A percentile compares a stretch with the other conserved stretches of the same genome.
Evolutionary conservation across 2,329 filamentous ascomycete species (phyloP).

Genomic region (Apiospora saccharicola): DNA sequence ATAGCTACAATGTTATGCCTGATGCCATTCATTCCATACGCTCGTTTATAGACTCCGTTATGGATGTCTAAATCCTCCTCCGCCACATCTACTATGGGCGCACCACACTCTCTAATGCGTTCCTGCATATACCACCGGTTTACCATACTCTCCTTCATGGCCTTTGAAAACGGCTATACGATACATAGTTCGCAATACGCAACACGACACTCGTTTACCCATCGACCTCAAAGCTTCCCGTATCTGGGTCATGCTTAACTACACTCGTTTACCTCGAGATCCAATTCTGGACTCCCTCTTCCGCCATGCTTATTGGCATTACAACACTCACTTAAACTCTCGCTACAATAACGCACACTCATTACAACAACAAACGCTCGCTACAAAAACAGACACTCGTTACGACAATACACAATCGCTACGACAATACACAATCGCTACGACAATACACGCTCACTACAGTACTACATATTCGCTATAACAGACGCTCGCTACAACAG

Average conservation of each 20-base stretch:
- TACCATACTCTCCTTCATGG: background rate
- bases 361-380: background rate
- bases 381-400: background rate
- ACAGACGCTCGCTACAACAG: background rate
- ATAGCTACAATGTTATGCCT: background rate
- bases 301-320: background rate
- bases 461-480: background rate
- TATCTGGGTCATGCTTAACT: background rate
- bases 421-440: background rate
- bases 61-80: background rate
- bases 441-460: background rate
- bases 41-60: background rate
- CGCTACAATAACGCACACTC: background rate
- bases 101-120: background rate
- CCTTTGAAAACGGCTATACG: background rate
- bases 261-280: background rate
- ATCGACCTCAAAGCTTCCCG: background rate
- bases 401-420: background rate
- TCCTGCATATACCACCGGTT: background rate
- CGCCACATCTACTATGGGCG: background rate
- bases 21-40: constrained; percentile 3
- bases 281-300: background rate
- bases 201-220: background rate
- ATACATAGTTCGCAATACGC: background rate
- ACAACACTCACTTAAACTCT: background rate